These are phyloP conservation scores for Irineochytrium annulatum DNA, from an alignment of 192 early-diverging fungal genomes.

Conservation along the genomic window DNA sequence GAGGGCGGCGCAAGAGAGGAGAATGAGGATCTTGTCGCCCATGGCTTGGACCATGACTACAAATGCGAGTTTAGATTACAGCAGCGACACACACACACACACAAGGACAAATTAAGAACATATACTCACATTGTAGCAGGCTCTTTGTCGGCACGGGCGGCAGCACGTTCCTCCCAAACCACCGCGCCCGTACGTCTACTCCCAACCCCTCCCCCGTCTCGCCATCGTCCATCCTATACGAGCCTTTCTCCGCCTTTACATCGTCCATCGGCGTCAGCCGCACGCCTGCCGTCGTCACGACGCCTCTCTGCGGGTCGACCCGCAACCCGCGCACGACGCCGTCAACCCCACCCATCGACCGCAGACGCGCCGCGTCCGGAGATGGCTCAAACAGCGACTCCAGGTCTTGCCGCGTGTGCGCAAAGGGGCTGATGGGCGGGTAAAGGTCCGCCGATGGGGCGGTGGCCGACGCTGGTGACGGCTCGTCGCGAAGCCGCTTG, in stretches of 20 bases:
- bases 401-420: no score
- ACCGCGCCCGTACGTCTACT: not conserved
- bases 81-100: not conserved
- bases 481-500: no score
- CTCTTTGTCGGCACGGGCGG: slow-evolving; percentile 32
- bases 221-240: not conserved
- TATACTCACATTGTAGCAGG: slow-evolving; percentile 34
- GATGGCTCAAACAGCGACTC: no score
- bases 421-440: no score
- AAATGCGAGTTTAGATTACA: not conserved
- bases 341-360: slow-evolving; percentile 1
- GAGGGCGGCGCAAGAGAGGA: slow-evolving; percentile 81
- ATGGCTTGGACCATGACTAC: slow-evolving; percentile 29
- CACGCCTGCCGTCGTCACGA: slow-evolving; percentile 6
- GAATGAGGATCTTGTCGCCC: slow-evolving; percentile 60
- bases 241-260: not conserved
- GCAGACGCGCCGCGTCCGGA: no score
- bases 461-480: no score
- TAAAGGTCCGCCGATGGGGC: no score
- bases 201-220: not conserved
- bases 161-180: slow-evolving; percentile 40
- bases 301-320: slow-evolving; percentile 4
- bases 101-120: not conserved
- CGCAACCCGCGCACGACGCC: slow-evolving; percentile 6
- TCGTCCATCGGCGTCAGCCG: not conserved